Evolutionary conservation across 2,329 filamentous ascomycete species (phyloP).

Genomic region (Lasiodiplodia sp.): DNA sequence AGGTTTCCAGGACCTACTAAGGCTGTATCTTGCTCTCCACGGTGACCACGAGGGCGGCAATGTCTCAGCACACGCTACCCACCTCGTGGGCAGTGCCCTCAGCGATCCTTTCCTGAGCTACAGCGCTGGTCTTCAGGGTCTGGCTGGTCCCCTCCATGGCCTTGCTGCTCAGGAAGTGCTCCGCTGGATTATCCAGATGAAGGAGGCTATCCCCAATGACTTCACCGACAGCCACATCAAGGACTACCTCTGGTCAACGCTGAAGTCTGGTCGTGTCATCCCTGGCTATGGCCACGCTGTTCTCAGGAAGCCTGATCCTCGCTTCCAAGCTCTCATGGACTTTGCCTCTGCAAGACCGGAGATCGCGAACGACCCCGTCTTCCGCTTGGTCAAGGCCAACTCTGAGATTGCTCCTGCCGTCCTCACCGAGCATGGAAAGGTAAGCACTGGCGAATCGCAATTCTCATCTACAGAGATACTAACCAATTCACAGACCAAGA

Average conservation of each 20-base stretch:
- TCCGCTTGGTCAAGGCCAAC: slow-evolving; percentile 93
- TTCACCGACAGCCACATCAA: slow-evolving; percentile 84
- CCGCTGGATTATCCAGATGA: slow-evolving; percentile 96
- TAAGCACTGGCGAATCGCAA: slow-evolving; percentile 38
- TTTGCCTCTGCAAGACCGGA: slow-evolving; percentile 86
- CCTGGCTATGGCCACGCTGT: slow-evolving; percentile 96
- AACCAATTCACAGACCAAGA: slow-evolving; percentile 72
- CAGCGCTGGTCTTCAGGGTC: slow-evolving; percentile 91
- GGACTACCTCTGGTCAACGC: slow-evolving; percentile 89
- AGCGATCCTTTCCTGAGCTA: slow-evolving; percentile 96
- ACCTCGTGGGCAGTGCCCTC: slow-evolving; percentile 92
- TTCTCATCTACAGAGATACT: slow-evolving; percentile 21
- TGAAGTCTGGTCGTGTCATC: slow-evolving; percentile 92
- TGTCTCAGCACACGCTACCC: slow-evolving; percentile 93
- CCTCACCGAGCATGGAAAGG: slow-evolving; percentile 91
- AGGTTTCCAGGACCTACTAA: slow-evolving; percentile 92
- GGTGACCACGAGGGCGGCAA: slow-evolving; percentile 99
- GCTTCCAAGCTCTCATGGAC: slow-evolving; percentile 96
- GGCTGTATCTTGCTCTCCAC: slow-evolving; percentile 93
- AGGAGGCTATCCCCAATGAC: slow-evolving; percentile 78
- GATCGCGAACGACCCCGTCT: slow-evolving; percentile 86
- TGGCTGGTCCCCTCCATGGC: slow-evolving; percentile 92
- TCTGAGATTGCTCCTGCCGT: slow-evolving; percentile 89
- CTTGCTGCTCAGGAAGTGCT: slow-evolving; percentile 97
- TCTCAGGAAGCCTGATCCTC: slow-evolving; percentile 93